Conservation (phyloP, 768 basidiomycete species). For the Agrocybe pediades region DNA sequence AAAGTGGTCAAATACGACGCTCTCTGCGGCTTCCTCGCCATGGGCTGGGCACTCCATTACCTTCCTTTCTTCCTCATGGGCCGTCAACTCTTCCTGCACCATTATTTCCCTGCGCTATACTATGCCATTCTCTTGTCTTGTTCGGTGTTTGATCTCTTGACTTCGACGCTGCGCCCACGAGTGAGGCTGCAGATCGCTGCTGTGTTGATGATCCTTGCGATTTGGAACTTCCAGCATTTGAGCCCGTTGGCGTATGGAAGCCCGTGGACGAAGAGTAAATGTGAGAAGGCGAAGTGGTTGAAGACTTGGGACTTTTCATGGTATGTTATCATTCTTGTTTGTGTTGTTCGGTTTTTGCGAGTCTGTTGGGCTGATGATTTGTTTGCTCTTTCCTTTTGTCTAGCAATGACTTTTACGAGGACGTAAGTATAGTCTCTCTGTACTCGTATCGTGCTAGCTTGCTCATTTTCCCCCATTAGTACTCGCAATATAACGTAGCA, state of each 20-base stretch:
- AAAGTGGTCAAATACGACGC: conserved; percentile 91
- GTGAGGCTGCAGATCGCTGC: conserved; percentile 81
- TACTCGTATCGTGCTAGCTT: neutral
- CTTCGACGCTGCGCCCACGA: conserved; percentile 74
- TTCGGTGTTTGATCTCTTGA: conserved; percentile 81
- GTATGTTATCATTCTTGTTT: conserved; percentile 34
- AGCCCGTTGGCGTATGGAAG: conserved; percentile 84
- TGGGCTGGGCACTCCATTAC: conserved; percentile 93
- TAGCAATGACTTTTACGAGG: conserved; percentile 69
- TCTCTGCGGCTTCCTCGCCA: conserved; percentile 87
- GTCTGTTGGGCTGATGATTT: neutral
- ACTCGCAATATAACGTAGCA: conserved; percentile 51
- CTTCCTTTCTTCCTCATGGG: conserved; percentile 97
- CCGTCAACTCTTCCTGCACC: conserved; percentile 96
- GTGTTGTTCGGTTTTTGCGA: conserved; percentile 1
- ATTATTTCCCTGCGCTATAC: conserved; percentile 97
- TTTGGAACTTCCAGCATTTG: conserved; percentile 80
- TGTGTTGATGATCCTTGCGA: conserved; percentile 67
- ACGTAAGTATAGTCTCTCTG: conserved; percentile 45
- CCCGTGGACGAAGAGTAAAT: conserved; percentile 84
- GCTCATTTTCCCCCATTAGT: conserved; percentile 35
- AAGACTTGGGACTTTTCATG: conserved; percentile 98
- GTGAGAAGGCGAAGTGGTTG: conserved; percentile 78
- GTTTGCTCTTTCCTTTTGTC: neutral
- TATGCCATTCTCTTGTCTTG: conserved; percentile 83